A percentile compares a stretch with the other conserved stretches of the same genome.
phyloP scores from a whole-genome alignment of 495 filamentous ascomycete species.

The Penicillium manginii region DNA sequence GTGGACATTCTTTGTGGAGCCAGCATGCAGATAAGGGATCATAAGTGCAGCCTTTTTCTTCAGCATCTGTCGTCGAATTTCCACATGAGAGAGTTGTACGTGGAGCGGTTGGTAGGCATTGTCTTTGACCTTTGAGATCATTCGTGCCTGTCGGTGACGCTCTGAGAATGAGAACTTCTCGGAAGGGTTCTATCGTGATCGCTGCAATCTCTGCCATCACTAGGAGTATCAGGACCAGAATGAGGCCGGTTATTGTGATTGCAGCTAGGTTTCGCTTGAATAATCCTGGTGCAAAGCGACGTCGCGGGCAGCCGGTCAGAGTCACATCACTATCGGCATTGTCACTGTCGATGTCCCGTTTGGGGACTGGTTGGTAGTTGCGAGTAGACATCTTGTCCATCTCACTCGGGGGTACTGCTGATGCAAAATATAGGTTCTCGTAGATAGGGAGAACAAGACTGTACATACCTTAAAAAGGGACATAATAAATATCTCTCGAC shows the following conservation, averaged over 20 bases:
- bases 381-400: conserved; percentile 11
- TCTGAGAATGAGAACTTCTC: conserved; percentile 15
- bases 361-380: conserved; percentile 14
- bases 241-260: conserved; percentile 18
- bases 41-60: conserved; percentile 14
- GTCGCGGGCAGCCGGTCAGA: conserved; percentile 5
- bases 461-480: not conserved
- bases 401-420: not conserved
- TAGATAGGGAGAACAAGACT: not conserved
- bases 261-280: conserved; percentile 13
- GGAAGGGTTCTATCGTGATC: conserved; percentile 14
- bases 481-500: not conserved
- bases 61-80: conserved; percentile 19
- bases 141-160: not conserved
- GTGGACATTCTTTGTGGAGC: conserved; percentile 18
- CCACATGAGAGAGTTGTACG: conserved; percentile 15
- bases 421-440: not conserved
- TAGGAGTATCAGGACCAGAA: conserved; percentile 10
- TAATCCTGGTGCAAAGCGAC: conserved; percentile 1
- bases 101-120: conserved; percentile 13
- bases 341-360: conserved; percentile 9
- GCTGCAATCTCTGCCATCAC: conserved; percentile 11
- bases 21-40: conserved; percentile 21
- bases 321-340: conserved; percentile 14
- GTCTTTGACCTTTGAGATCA: conserved; percentile 7